phyloP scores from a whole-genome alignment of 2,329 filamentous ascomycete species.

The Pezicula rhizophila region DNA sequence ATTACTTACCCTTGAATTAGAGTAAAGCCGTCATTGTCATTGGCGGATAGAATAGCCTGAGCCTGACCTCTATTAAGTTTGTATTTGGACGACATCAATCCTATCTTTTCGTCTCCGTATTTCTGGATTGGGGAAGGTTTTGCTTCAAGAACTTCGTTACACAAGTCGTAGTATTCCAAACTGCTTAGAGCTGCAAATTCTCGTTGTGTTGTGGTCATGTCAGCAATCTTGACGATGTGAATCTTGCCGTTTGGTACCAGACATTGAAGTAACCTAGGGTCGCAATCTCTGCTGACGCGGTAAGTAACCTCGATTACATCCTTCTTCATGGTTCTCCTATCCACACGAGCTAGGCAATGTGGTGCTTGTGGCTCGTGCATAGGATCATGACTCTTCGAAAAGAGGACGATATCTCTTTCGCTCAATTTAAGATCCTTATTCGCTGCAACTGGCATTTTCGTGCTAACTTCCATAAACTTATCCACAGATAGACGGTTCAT shows the following conservation, averaged over 20 bases:
- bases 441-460: conserved; percentile 64
- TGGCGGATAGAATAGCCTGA: conserved; percentile 82
- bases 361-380: conserved; percentile 58
- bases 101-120: conserved; percentile 69
- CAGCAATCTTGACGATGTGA: conserved; percentile 77
- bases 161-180: conserved; percentile 91
- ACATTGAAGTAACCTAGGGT: conserved; percentile 47
- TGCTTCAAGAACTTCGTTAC: conserved; percentile 83
- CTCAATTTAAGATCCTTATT: conserved; percentile 66
- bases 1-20: conserved; percentile 74
- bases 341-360: conserved; percentile 83
- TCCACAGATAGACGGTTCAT: conserved; percentile 86
- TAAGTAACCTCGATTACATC: conserved; percentile 79
- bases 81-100: conserved; percentile 68
- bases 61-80: conserved; percentile 83
- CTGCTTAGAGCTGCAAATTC: conserved; percentile 90
- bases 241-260: conserved; percentile 67
- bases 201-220: conserved; percentile 89
- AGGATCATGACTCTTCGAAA: conserved; percentile 70
- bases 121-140: conserved; percentile 83
- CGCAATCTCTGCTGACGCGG: conserved; percentile 59
- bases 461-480: conserved; percentile 86
- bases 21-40: conserved; percentile 95
- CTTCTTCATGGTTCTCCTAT: conserved; percentile 74
- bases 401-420: conserved; percentile 83